Evolutionary conservation across 495 filamentous ascomycete species (phyloP), one percentile per base, ranked within the genome.

Genomic region (Podospora bellae-mahoneyi): DNA sequence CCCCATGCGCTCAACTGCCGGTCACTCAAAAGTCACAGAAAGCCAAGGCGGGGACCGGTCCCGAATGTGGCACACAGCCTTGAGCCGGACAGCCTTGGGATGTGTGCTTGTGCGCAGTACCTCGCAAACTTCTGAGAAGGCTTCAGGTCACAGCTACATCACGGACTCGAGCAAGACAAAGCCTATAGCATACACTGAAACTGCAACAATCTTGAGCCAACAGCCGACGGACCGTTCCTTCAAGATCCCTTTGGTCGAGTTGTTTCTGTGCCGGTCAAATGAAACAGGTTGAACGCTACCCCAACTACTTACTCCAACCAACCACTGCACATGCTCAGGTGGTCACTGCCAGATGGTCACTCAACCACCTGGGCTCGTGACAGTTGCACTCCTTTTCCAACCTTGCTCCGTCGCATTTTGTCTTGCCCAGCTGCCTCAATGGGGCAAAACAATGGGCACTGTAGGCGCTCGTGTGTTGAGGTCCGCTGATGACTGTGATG

Each of bases 311-410:
- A 23, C 10, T 39, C 23, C 55, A 58, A 58, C n/a, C n/a, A 58
- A 26, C 55, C 23, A 9, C n/a, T 7, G 34, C 57, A 64, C 39
- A 64, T 65, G 73, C 75, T 75, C 75, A 75, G 73, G 71, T 75
- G 75, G 9, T 72, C 71, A 58, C 39, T 48, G 13, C 55, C n/a
- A 20, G 18, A 18, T 58, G 23, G 55, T 26, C 55, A 58, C 55
- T 15, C 28, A 39, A 70, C 69, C 18, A n/a, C 66, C 66, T 34
- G 68, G 73, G 71, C 73, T 48, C 30, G 61, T 63, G 61, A 63
- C 61, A 69, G 39, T 48, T 6, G 39, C 67, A 5, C 54, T 19
- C 7, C 20, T 60, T 34, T 66, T 65, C 61, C 67, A 68, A 34
- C 57, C 28, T 61, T 63, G 60, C 64, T 20, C 44, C 75, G 64